Conservation (phyloP, 257 asterid genomes). For the Solanum clarkiae region DNA sequence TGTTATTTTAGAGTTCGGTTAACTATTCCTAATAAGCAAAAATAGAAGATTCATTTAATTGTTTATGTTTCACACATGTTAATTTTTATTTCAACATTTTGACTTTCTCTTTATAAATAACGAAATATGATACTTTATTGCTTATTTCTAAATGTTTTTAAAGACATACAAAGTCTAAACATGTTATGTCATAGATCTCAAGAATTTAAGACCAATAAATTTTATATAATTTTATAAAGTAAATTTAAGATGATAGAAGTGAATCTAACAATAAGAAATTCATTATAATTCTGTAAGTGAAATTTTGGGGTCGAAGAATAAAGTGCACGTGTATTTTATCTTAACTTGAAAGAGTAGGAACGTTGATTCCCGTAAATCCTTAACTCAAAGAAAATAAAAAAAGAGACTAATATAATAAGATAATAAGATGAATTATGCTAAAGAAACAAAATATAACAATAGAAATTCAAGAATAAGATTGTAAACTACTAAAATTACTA, state of each 20-base stretch:
- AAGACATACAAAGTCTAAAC: neutral
- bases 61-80: neutral
- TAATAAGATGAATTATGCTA: neutral
- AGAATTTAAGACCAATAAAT: neutral
- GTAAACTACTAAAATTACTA: neutral
- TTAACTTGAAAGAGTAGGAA: too few species aligned
- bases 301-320: too few species aligned
- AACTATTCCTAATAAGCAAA: neutral
- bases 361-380: neutral
- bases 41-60: neutral
- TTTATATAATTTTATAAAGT: neutral
- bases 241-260: too few species aligned
- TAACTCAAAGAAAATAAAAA: neutral
- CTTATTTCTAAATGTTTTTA: neutral
- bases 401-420: neutral
- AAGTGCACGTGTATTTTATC: too few species aligned
- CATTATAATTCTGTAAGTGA: too few species aligned
- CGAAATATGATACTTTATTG: neutral
- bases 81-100: neutral
- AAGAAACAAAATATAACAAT: neutral
- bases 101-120: neutral
- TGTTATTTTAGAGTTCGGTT: neutral
- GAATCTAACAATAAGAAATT: too few species aligned
- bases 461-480: neutral
- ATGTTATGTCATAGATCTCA: neutral